phyloP scores from a whole-genome alignment of 2,329 filamentous ascomycete genomes.

The Capronia epimyces region DNA sequence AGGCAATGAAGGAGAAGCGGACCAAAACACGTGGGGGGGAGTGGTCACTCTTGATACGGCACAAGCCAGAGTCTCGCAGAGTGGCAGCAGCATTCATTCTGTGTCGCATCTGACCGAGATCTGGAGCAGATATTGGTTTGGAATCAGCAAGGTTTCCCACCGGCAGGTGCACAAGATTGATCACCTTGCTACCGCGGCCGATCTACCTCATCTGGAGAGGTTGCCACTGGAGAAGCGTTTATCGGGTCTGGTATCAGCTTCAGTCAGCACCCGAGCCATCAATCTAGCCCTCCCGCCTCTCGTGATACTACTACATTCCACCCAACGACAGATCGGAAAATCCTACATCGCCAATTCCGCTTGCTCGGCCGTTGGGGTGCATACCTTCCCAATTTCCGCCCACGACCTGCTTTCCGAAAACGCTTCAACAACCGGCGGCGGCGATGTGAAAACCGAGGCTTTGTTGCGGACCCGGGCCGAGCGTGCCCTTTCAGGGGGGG shows the following conservation, averaged over 20 bases:
- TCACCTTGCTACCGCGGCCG: constrained; percentile 31
- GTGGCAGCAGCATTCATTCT: constrained; percentile 76
- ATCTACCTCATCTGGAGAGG: constrained; percentile 43
- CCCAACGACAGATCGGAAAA: constrained; percentile 90
- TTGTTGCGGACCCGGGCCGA: constrained; percentile 83
- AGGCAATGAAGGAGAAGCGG: constrained; percentile 49
- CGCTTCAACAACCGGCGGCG: constrained; percentile 62
- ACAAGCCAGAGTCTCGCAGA: constrained; percentile 83
- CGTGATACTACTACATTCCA: constrained; percentile 81
- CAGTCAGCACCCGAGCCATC: constrained; percentile 80
- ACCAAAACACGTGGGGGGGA: constrained; percentile 70
- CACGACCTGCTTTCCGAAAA: constrained; percentile 95
- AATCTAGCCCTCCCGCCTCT: constrained; percentile 82
- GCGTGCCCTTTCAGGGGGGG: constrained; percentile 78
- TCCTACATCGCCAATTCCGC: constrained; percentile 69
- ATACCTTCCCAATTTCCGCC: constrained; percentile 81
- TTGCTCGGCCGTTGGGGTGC: constrained; percentile 82
- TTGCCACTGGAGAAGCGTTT: constrained; percentile 64
- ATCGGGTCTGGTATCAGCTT: constrained; percentile 77
- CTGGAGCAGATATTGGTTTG: constrained; percentile 86
- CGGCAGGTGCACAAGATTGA: constrained; percentile 32
- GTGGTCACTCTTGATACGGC: constrained; percentile 80
- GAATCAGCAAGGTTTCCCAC: constrained; percentile 61
- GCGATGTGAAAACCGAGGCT: constrained; percentile 90
- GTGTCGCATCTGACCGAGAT: constrained; percentile 70